A percentile compares a stretch with the other conserved stretches of the same genome.
Evolutionary conservation across 2,329 filamentous ascomycete genomes (phyloP).

Genomic region (Aspergillus sergii): DNA sequence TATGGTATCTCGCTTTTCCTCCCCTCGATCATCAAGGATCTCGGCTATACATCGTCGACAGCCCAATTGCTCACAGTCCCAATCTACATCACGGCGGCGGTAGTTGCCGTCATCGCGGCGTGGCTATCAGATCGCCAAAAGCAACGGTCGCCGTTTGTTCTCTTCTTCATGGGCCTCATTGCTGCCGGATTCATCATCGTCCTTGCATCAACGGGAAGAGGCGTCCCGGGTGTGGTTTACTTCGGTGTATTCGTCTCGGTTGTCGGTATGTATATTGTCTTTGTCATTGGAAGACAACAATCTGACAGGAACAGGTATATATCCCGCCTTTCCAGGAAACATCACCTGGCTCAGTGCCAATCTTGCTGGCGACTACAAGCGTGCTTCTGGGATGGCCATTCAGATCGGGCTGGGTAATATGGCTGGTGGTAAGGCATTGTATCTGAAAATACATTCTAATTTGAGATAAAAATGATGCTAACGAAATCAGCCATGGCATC

Average conservation of each 20-base stretch:
- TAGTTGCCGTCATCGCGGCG: conserved; percentile 48
- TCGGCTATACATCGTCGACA: conserved; percentile 43
- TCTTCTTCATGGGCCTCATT: conserved; percentile 57
- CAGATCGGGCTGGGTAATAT: conserved; percentile 64
- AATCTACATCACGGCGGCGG: conserved; percentile 44
- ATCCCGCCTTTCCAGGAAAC: conserved; percentile 49
- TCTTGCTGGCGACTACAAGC: conserved; percentile 58
- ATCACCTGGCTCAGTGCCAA: conserved; percentile 63
- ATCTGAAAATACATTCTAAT: neutral
- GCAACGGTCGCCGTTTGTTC: conserved; percentile 58
- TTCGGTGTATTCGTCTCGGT: conserved; percentile 52
- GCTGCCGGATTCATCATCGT: conserved; percentile 60
- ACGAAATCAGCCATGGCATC: conserved; percentile 62
- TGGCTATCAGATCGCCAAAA: conserved; percentile 60
- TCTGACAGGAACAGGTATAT: conserved; percentile 39
- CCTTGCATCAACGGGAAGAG: conserved; percentile 35
- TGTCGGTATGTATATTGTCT: conserved; percentile 36
- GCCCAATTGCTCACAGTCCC: conserved; percentile 46
- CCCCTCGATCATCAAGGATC: conserved; percentile 45
- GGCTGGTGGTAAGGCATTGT: conserved; percentile 34
- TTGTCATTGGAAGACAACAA: fast-evolving
- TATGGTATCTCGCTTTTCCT: conserved; percentile 46
- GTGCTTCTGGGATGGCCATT: conserved; percentile 65
- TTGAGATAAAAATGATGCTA: neutral
- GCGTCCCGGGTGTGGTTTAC: conserved; percentile 48